phyloP scores from a whole-genome alignment of 2,329 filamentous ascomycete genomes.

The Hymenoscyphus fructigenus region DNA sequence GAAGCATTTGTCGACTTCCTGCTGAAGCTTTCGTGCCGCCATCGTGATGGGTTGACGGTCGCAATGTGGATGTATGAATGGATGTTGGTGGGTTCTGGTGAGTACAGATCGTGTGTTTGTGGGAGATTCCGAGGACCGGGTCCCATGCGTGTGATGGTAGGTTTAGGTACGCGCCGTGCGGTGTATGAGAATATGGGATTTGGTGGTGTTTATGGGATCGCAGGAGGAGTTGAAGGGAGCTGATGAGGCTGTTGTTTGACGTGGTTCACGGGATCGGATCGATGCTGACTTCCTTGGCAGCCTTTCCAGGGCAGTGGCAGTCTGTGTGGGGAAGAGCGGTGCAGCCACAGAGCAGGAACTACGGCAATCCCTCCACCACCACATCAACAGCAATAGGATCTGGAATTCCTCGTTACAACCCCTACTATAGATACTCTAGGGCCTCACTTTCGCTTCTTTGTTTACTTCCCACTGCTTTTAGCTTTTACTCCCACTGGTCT shows the following conservation, averaged over 20 bases:
- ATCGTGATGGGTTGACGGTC: constrained; percentile 50
- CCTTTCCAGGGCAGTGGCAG: not conserved
- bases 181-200: not conserved
- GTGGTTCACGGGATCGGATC: not conserved
- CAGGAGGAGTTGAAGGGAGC: not conserved
- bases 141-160: constrained; percentile 29
- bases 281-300: too few species aligned
- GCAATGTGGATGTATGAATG: constrained; percentile 14
- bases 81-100: constrained; percentile 26
- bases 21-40: constrained; percentile 93
- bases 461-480: not conserved
- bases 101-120: constrained; percentile 30
- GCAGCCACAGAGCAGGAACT: not conserved
- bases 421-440: not conserved
- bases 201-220: not conserved
- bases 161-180: constrained; percentile 11
- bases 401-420: too few species aligned
- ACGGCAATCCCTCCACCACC: not conserved
- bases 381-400: too few species aligned
- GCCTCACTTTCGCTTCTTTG: not conserved
- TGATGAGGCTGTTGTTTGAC: not conserved
- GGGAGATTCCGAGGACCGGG: constrained; percentile 21
- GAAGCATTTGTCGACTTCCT: constrained; percentile 99
- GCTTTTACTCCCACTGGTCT: not conserved
- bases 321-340: not conserved